phyloP scores from a whole-genome alignment of 2,329 filamentous ascomycete species.

The Xylaria sp. region DNA sequence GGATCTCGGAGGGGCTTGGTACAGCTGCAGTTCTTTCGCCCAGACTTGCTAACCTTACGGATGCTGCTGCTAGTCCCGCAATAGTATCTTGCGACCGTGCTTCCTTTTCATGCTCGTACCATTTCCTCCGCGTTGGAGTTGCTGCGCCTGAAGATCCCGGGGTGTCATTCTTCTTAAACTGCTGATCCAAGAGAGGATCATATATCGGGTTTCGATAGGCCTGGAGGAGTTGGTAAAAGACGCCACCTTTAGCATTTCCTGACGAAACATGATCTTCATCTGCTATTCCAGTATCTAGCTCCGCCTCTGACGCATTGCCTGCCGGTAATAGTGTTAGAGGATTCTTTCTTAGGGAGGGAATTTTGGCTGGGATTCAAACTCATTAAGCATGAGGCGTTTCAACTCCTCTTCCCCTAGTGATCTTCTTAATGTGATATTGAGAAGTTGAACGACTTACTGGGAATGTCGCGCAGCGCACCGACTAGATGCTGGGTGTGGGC shows the following conservation, averaged over 20 bases:
- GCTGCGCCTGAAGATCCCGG: conserved; percentile 51
- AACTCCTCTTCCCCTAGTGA: neutral
- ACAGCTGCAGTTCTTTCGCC: conserved; percentile 32
- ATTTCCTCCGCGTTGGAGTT: conserved; percentile 56
- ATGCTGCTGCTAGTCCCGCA: conserved; percentile 53
- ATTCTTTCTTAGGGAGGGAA: neutral
- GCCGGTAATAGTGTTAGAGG: conserved; percentile 12
- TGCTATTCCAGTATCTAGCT: neutral
- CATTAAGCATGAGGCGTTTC: neutral
- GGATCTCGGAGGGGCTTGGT: conserved; percentile 36
- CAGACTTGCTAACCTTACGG: conserved; percentile 42
- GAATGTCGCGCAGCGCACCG: conserved; percentile 10
- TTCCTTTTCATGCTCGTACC: conserved; percentile 54
- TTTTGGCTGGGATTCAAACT: neutral
- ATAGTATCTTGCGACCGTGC: conserved; percentile 56
- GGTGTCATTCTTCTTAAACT: conserved; percentile 37
- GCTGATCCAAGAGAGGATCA: conserved; percentile 35
- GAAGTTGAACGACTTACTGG: conserved; percentile 16
- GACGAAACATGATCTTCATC: conserved; percentile 33
- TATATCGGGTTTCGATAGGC: conserved; percentile 38
- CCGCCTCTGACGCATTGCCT: conserved; percentile 16
- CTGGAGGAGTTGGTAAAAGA: conserved; percentile 45
- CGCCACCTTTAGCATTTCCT: conserved; percentile 35
- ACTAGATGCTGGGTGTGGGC: conserved; percentile 32
- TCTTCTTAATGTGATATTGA: neutral